Base-by-base conservation (phyloP, 2,329 filamentous ascomycete genomes). In the Penicillium freii region DNA sequence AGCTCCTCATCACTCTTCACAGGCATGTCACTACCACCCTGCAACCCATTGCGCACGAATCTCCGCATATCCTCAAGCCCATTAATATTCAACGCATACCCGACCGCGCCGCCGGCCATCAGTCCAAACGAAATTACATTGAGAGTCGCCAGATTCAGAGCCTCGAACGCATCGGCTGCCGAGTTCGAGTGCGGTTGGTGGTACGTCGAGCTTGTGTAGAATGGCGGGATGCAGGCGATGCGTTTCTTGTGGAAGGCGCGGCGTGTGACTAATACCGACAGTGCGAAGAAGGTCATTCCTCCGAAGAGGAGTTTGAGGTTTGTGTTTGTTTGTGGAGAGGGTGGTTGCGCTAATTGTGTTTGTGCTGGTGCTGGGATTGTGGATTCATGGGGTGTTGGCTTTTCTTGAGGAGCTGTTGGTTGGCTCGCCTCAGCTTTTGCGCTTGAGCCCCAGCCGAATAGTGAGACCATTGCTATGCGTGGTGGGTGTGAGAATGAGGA, bases 101-200 rank as follows among this genome's bases (percentile, higher is more conserved):
- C 80, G 11, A 87, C 73, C 0, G 88, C 91, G 4, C 93, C 94
- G 0, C 84, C 81, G 9, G 83, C 76, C 82, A 95, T 85, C 72
- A 96, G 85, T 0, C 82, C 87, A 49, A 94, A 84, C 66, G 87
- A 89, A 33, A 87, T 69, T 13, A 94, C 90, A 67, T 96, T 96
- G 65, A 97, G 82, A 0, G 92, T 96, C 0, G 93, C 94, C 36
- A 97, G 79, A 48, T 87, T 89, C 23, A 99, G 79, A 0, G 93
- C 93, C 74, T 96, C 89, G 34, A 89, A 76, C 0, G 93, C 93
- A 62, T 97, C 87, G 39, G 89, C 72, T 1, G 85, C 82, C 8
- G 87, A 86, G 68, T 87, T 88, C 29, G 85, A 81, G 15, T 71
- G 62, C 1, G 73, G 75, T 40, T 75, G 68, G 63, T 75, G 74